Evolutionary conservation across 139 green algal genomes (phyloP).

Genomic region (Nannochloris sp.): DNA sequence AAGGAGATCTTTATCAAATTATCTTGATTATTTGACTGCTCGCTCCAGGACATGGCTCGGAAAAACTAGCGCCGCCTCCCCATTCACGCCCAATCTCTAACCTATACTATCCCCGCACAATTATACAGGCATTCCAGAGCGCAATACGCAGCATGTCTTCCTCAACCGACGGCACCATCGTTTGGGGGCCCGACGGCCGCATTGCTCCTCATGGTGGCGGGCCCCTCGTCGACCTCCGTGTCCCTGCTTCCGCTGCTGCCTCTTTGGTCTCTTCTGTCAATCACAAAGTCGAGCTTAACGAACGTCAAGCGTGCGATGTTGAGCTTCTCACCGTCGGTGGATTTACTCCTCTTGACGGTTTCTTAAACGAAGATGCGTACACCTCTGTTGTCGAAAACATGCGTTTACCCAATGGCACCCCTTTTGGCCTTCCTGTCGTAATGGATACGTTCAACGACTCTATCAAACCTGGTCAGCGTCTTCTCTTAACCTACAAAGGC

Average conservation of each 20-base stretch:
- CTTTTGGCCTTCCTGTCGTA: slow-evolving; percentile 85
- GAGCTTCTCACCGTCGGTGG: slow-evolving; percentile 78
- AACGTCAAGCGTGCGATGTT: slow-evolving; percentile 85
- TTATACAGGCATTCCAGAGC: background rate
- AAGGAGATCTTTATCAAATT: background rate
- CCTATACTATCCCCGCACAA: background rate
- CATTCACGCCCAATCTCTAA: too few relatives aligned
- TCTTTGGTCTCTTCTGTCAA: slow-evolving; percentile 37
- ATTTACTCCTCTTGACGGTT: slow-evolving; percentile 84
- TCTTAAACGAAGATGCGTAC: slow-evolving; percentile 80
- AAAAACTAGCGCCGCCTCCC: too few relatives aligned
- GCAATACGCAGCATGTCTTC: background rate
- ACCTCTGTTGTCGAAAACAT: slow-evolving; percentile 67
- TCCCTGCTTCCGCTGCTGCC: slow-evolving; percentile 14
- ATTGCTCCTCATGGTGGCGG: slow-evolving; percentile 26
- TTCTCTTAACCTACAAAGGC: slow-evolving; percentile 80
- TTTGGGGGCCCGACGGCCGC: slow-evolving; percentile 20
- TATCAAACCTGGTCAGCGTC: slow-evolving; percentile 58
- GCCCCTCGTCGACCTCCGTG: slow-evolving; percentile 26
- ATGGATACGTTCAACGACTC: slow-evolving; percentile 74
- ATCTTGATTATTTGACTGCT: background rate
- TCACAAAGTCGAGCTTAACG: slow-evolving; percentile 67
- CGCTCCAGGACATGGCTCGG: too few relatives aligned
- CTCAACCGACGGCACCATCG: background rate
- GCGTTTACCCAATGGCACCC: slow-evolving; percentile 53